Base-by-base conservation (phyloP, 2,329 filamentous ascomycete genomes). In the Trichoderma harzianum region DNA sequence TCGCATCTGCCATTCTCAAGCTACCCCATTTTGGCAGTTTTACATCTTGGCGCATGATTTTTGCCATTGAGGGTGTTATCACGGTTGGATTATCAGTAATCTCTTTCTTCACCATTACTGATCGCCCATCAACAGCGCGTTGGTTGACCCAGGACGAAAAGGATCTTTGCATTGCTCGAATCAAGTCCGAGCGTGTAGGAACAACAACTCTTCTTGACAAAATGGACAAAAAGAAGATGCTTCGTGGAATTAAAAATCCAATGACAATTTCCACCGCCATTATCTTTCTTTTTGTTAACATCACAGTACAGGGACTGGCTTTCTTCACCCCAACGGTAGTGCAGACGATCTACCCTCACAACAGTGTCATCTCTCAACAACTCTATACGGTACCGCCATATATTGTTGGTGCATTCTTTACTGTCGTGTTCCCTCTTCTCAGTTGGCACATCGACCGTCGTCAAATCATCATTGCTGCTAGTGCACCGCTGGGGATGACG, bases 311-410 rank as follows among this genome's bases (percentile, higher is more conserved):
- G 14, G 90, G 90, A 4, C 83, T 93, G 3, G 89, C 89, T 2
- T 92, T 92, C 83, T 93, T 93, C 79, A 82, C 86, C 0, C 90
- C 91, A 0, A 92, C 90, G 0, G 92, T 93, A 69, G 89, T 93
- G 72, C 81, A 80, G 61, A 91, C 87, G 7, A 93, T 93, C 75
- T 93, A 93, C 75, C 88, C 89, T 0, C 76, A 85, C 1, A 82
- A 83, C 26, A 74, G 74, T 1, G 85, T 89, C 1, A 83, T 93
- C n/a, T 86, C 85, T 1, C 89, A 92, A 77, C 91, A 93, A 79
- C 86, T 93, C 0, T 88, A 87, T 74, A 93, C 91, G 0, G 91
- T 93, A 0, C 92, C 91, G 0, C 91, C 91, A 0, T 93, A 93
- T 75, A 80, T 90, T 0, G 87, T 93, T 0, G 91, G 91, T 0